Evolutionary conservation across 495 filamentous ascomycete genomes (phyloP).

Genomic region (Geoglossum glabrum): DNA sequence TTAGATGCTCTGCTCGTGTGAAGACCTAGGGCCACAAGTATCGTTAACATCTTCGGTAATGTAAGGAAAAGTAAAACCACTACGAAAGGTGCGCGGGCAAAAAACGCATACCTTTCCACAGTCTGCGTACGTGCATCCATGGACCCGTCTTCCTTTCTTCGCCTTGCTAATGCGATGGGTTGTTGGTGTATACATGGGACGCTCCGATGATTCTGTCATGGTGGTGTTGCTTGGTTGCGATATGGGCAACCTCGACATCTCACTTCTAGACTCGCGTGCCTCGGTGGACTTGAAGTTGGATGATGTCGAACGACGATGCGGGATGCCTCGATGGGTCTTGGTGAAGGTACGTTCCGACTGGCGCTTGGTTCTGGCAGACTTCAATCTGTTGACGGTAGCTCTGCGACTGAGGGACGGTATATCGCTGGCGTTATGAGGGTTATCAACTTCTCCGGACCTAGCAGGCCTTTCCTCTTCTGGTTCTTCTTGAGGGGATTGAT

Average conservation of each 20-base stretch:
- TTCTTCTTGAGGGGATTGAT: background rate
- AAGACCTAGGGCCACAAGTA: slow-evolving; percentile 34
- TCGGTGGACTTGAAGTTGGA: background rate
- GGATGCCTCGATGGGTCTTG: background rate
- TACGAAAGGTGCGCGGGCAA: background rate
- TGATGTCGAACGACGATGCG: background rate
- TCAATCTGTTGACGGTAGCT: background rate
- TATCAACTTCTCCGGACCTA: background rate
- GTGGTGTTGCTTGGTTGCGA: background rate
- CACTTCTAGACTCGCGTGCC: background rate
- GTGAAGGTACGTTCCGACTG: background rate
- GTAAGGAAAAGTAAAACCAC: background rate
- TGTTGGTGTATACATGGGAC: slow-evolving; percentile 34
- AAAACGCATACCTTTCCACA: slow-evolving; percentile 39
- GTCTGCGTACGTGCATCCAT: slow-evolving; percentile 40
- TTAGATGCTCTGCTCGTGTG: slow-evolving; percentile 70
- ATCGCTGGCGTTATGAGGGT: background rate
- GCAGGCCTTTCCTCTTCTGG: background rate
- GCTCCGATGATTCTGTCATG: slow-evolving; percentile 3
- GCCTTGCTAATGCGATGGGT: slow-evolving; percentile 61
- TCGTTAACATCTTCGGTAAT: slow-evolving; percentile 1
- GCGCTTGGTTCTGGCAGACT: background rate
- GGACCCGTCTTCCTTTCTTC: slow-evolving; percentile 66
- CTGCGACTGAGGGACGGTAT: background rate
- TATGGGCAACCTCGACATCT: background rate